phyloP scores from a whole-genome alignment of 2,329 filamentous ascomycete genomes.

The Geoglossum cookeanum region DNA sequence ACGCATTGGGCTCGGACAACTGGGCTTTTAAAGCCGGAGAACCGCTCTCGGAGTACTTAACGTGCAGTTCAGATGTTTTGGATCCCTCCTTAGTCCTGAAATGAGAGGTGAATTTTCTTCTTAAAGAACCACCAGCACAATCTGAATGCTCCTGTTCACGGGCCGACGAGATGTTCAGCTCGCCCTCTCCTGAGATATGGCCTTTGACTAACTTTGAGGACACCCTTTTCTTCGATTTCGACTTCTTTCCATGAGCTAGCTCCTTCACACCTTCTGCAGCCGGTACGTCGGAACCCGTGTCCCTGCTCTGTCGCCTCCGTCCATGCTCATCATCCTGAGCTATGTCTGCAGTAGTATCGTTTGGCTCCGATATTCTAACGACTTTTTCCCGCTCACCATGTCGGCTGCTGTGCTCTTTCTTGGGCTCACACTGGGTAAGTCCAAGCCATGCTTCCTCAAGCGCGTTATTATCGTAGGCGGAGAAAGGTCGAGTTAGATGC shows the following conservation, averaged over 20 bases:
- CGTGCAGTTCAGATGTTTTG: neutral
- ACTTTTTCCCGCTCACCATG: neutral
- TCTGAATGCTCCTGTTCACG: neutral
- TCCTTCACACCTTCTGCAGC: neutral
- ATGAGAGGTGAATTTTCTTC: neutral
- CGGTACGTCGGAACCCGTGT: neutral
- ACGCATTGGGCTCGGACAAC: neutral
- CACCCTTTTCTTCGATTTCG: conserved; percentile 22
- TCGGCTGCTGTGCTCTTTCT: neutral
- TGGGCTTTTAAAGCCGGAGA: neutral
- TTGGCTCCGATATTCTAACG: neutral
- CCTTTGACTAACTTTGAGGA: neutral
- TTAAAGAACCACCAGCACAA: neutral
- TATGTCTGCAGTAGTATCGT: neutral
- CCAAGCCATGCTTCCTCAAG: conserved; percentile 61
- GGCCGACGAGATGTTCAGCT: neutral
- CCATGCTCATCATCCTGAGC: neutral
- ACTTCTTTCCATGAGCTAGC: conserved; percentile 12
- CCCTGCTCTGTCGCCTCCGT: neutral
- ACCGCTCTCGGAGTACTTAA: neutral
- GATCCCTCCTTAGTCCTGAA: neutral
- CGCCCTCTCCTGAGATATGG: neutral
- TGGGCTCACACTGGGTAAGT: conserved; percentile 21
- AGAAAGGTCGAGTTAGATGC: conserved; percentile 56
- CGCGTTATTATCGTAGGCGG: conserved; percentile 56